Base-by-base conservation (phyloP, 257 asterid species). In the Solanum sejunctum region DNA sequence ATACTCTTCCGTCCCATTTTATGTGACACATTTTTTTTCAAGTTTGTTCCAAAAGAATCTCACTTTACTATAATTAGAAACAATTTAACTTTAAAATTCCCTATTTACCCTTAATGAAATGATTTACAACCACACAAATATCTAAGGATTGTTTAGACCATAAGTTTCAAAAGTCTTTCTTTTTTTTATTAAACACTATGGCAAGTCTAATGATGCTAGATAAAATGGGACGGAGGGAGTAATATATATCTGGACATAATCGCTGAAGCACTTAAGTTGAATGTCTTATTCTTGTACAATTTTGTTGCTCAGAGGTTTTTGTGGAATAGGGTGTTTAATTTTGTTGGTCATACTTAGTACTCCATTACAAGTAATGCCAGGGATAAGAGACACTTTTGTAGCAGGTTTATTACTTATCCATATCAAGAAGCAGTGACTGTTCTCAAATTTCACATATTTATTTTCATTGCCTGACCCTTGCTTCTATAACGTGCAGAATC, bases 401-500 rank as follows among this genome's bases (percentile, higher is more conserved):
- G 80, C 80, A n/a, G 57, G 23, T 72, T 72, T 72, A 45, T 72
- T 72, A 72, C 54, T 72, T 72, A 21, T 9, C 28, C n/a, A 72
- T 20, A 72, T n/a, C 20, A 45, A 45, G 57, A 45, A 45, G 36
- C 57, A 72, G 18, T 7, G 45, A 41, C 28, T 7, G n/a, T 11
- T 73, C 58, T 21, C 58, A 73, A 49, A 73, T 7, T 47, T 47
- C 41, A 45, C 17, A 45, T 28, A 56, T 58, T 36, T 39, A 51
- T 80, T 47, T 43, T 39, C 7, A 52, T 20, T 73, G 70, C 26
- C 8, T 87, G 73, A 84, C 71, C n/a, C 16, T 47, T 20, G 17
- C 47, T 85, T 58, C 36, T 3, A 82, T 15, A 36, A 16, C 28
- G 6, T 87, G 88, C 95, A 95, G 99, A 94, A 90, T 87, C 99